phyloP scores from a whole-genome alignment of 768 basidiomycete species.

The Porphyrellus cyaneotinctus region DNA sequence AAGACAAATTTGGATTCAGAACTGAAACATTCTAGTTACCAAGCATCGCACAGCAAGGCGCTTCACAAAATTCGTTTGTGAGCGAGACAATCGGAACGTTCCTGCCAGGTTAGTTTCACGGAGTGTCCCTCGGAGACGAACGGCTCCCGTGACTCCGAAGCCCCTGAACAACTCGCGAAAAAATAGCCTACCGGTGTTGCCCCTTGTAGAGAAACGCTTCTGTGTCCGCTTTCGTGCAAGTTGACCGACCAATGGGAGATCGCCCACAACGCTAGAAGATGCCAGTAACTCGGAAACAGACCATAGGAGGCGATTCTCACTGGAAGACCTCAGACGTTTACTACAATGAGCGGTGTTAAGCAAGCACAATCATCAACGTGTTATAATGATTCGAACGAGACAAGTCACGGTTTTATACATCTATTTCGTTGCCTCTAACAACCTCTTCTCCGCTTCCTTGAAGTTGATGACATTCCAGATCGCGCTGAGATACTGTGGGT shows the following conservation, averaged over 20 bases:
- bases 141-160: neutral
- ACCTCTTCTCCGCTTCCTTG: slow-evolving; percentile 76
- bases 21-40: neutral
- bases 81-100: neutral
- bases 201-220: no score
- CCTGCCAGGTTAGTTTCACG: neutral
- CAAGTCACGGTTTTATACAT: neutral
- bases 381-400: slow-evolving; percentile 9
- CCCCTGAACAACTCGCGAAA: neutral
- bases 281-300: neutral
- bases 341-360: neutral
- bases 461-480: slow-evolving; percentile 98
- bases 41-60: neutral
- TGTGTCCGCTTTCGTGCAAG: neutral
- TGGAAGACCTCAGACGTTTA: neutral
- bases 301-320: neutral
- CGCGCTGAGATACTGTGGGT: slow-evolving; percentile 77
- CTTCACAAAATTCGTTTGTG: neutral
- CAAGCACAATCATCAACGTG: neutral
- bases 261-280: neutral
- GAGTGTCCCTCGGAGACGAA: neutral
- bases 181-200: neutral
- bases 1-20: neutral
- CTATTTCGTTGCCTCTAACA: slow-evolving; percentile 36
- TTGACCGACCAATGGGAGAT: neutral